phyloP scores from a whole-genome alignment of 768 basidiomycete species.

The Russula compacta region DNA sequence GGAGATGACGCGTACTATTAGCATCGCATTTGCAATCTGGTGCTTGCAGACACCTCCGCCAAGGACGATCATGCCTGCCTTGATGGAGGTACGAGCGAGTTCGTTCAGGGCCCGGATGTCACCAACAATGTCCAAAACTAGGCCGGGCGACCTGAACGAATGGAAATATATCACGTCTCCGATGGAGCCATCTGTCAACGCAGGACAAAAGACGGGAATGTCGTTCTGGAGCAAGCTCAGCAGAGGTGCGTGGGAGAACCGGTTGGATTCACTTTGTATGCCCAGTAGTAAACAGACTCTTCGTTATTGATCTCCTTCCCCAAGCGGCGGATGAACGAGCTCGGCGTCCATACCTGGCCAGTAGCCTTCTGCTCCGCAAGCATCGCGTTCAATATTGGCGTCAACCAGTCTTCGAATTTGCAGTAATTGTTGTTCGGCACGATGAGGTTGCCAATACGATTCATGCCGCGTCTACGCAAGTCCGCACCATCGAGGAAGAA shows the following conservation, averaged over 20 bases:
- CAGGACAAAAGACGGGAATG: slow-evolving; percentile 98
- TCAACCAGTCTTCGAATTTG: slow-evolving; percentile 99
- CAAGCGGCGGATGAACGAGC: slow-evolving; percentile 82
- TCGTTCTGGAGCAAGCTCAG: slow-evolving; percentile 60
- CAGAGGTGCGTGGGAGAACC: slow-evolving; percentile 15
- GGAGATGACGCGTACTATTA: slow-evolving; percentile 57
- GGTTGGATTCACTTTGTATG: slow-evolving; percentile 75
- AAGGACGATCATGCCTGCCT: slow-evolving; percentile 97
- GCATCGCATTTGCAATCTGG: slow-evolving; percentile 99
- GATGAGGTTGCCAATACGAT: slow-evolving; percentile 92
- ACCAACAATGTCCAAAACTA: slow-evolving; percentile 87
- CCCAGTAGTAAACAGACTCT: slow-evolving; percentile 98
- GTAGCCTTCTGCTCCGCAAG: slow-evolving; percentile 73
- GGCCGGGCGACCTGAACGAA: slow-evolving; percentile 78
- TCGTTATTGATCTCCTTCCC: slow-evolving; percentile 97
- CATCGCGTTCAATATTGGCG: slow-evolving; percentile 86
- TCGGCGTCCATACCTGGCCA: slow-evolving; percentile 82
- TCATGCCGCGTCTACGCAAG: slow-evolving; percentile 83
- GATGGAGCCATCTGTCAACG: slow-evolving; percentile 93
- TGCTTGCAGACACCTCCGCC: slow-evolving; percentile 99
- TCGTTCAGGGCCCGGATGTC: slow-evolving; percentile 93
- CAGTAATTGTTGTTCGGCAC: slow-evolving; percentile 99
- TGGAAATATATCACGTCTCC: slow-evolving; percentile 99
- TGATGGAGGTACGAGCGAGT: slow-evolving; percentile 72
- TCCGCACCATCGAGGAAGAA: slow-evolving; percentile 88